Evolutionary conservation across 2,329 filamentous ascomycete genomes (phyloP).

Genomic region (Sarocladium oryzae): DNA sequence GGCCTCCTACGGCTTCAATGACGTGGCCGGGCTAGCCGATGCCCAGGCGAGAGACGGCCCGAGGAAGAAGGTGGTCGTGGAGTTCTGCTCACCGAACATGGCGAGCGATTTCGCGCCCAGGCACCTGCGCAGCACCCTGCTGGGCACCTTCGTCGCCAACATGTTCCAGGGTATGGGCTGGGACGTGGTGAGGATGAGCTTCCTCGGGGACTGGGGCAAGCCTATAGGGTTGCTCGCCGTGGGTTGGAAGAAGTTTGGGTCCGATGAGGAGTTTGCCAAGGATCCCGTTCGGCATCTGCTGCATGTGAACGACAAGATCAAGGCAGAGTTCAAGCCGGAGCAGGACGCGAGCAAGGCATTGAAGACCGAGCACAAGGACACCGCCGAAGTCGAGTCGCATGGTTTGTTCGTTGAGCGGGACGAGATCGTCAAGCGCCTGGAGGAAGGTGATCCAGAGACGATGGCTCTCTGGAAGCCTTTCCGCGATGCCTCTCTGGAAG

Average conservation of each 20-base stretch:
- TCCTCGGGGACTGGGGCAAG: conserved; percentile 70
- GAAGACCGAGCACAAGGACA: conserved; percentile 34
- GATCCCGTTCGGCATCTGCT: conserved; percentile 65
- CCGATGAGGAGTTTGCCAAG: conserved; percentile 53
- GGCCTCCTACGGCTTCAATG: conserved; percentile 17
- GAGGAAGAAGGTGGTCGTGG: conserved; percentile 47
- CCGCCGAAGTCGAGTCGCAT: conserved; percentile 26
- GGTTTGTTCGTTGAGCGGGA: conserved; percentile 41
- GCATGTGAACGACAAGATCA: conserved; percentile 62
- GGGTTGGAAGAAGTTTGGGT: conserved; percentile 60
- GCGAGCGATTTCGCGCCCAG: conserved; percentile 65
- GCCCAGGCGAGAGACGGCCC: conserved; percentile 7
- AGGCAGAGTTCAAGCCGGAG: conserved; percentile 54
- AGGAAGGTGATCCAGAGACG: conserved; percentile 47
- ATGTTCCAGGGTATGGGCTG: conserved; percentile 59
- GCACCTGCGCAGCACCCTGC: conserved; percentile 64
- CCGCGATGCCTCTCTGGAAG: conserved; percentile 45
- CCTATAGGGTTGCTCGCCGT: conserved; percentile 58
- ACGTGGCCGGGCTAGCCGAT: conserved; percentile 14
- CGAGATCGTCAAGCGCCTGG: conserved; percentile 53
- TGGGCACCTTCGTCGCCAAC: conserved; percentile 62
- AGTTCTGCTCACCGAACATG: conserved; percentile 71
- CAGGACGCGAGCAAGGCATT: conserved; percentile 47
- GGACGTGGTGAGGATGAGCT: conserved; percentile 64
- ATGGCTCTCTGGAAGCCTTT: conserved; percentile 48